phyloP scores from a whole-genome alignment of 2,329 filamentous ascomycete species.

The Tolypocladium ovalisporum region DNA sequence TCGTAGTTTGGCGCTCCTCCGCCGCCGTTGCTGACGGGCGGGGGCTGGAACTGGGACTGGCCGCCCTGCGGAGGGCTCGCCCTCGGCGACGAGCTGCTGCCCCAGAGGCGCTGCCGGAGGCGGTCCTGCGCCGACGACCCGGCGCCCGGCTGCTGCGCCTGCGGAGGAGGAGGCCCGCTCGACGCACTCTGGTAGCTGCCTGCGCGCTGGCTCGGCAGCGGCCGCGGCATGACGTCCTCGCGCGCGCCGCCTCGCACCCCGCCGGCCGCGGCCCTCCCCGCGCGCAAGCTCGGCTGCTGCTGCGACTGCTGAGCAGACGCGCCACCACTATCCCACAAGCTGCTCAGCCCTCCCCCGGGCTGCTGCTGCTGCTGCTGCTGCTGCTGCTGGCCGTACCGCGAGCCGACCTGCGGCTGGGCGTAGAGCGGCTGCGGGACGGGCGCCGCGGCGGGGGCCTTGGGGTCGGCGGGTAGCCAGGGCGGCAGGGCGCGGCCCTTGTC shows the following conservation, averaged over 20 bases:
- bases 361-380: slow-evolving; percentile 22
- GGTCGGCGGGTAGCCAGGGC: slow-evolving; percentile 79
- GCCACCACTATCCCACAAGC: slow-evolving; percentile 43
- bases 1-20: slow-evolving; percentile 24
- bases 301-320: slow-evolving; percentile 22
- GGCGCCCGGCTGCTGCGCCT: slow-evolving; percentile 5
- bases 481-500: slow-evolving; percentile 79
- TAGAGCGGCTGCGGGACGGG: slow-evolving; percentile 34
- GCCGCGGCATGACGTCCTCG: slow-evolving; percentile 36
- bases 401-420: slow-evolving; percentile 38
- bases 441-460: slow-evolving; percentile 38
- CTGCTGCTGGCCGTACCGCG: slow-evolving; percentile 34
- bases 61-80: slow-evolving; percentile 37
- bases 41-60: slow-evolving; percentile 36
- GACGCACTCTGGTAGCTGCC: slow-evolving; percentile 59
- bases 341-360: slow-evolving; percentile 32
- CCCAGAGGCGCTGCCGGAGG: slow-evolving; percentile 70
- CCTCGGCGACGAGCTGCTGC: slow-evolving; percentile 35
- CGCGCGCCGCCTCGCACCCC: slow-evolving; percentile 12
- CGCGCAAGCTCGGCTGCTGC: slow-evolving; percentile 31
- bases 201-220: slow-evolving; percentile 60
- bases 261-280: slow-evolving; percentile 26
- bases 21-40: neutral
- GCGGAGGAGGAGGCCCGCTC: neutral
- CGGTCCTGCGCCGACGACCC: slow-evolving; percentile 65